These are phyloP conservation scores for Aspergillus sp. DNA, from an alignment of 2,329 filamentous ascomycete species.

Conservation along the genomic window DNA sequence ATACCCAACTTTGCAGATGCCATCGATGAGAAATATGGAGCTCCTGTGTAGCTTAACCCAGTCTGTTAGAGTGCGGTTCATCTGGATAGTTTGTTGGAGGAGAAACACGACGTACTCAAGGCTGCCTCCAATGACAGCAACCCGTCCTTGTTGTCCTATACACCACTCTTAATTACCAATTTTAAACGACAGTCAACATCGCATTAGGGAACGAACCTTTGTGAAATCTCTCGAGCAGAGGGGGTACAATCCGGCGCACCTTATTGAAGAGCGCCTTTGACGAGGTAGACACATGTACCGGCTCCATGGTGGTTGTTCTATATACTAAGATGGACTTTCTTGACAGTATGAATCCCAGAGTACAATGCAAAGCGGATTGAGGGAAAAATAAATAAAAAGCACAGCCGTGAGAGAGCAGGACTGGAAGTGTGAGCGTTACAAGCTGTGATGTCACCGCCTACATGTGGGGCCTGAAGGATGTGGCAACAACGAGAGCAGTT, in stretches of 20 bases:
- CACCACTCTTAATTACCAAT: slow-evolving; percentile 2
- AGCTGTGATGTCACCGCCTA: slow-evolving; percentile 30
- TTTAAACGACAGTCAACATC: background rate
- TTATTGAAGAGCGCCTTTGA: slow-evolving; percentile 71
- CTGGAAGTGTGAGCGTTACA: slow-evolving; percentile 2
- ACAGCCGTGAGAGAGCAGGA: background rate
- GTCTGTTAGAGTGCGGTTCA: background rate
- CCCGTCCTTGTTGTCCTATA: slow-evolving; percentile 78
- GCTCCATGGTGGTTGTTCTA: slow-evolving; percentile 20
- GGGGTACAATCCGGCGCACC: slow-evolving; percentile 84
- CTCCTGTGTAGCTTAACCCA: slow-evolving; percentile 67
- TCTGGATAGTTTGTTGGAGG: background rate
- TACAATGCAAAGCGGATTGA: background rate
- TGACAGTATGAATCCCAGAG: background rate
- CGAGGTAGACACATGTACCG: slow-evolving; percentile 51
- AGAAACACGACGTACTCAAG: slow-evolving; percentile 54
- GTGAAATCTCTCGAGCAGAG: slow-evolving; percentile 91
- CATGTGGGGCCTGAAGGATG: slow-evolving; percentile 18
- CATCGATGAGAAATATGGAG: slow-evolving; percentile 97
- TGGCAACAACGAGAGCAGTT: background rate
- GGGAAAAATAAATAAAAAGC: background rate
- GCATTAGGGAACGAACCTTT: slow-evolving; percentile 61
- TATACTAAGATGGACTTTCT: background rate
- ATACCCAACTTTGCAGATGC: slow-evolving; percentile 78
- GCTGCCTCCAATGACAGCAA: slow-evolving; percentile 90